A percentile compares a stretch with the other conserved stretches of the same genome.
These are phyloP conservation scores for Paecilomyces variotii DNA, from an alignment of 2,329 filamentous ascomycete genomes.

Conservation along the genomic window DNA sequence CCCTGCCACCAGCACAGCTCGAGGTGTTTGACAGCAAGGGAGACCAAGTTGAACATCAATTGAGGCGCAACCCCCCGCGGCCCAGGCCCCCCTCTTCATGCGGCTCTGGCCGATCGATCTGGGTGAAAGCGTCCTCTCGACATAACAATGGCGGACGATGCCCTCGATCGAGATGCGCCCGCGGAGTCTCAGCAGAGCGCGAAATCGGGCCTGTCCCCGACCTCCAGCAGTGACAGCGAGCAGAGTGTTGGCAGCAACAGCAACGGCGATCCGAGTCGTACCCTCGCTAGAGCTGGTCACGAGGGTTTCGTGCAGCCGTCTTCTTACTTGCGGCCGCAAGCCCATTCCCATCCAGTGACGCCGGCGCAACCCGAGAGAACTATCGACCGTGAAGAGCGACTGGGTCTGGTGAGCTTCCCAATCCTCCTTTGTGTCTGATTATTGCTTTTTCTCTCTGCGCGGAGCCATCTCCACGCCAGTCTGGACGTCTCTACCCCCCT, in stretches of 20 bases:
- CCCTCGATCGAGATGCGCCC: conserved; percentile 10
- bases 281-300: conserved; percentile 25
- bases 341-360: conserved; percentile 33
- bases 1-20: background rate
- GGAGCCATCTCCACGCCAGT: background rate
- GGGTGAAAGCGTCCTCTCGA: conserved; percentile 7
- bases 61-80: conserved; percentile 1
- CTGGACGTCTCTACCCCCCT: background rate
- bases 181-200: conserved; percentile 14
- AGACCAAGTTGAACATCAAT: background rate
- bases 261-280: conserved; percentile 5
- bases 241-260: background rate
- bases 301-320: conserved; percentile 43
- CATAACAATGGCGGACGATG: conserved; percentile 19
- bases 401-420: conserved; percentile 37
- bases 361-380: conserved; percentile 34
- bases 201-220: conserved; percentile 2
- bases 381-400: conserved; percentile 42
- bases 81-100: conserved; percentile 6
- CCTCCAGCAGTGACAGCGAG: conserved; percentile 7
- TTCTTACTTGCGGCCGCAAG: conserved; percentile 38
- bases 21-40: background rate
- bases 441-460: background rate
- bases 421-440: conserved; percentile 3
- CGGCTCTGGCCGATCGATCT: conserved; percentile 7